Conservation (phyloP, 2,329 filamentous ascomycete genomes). For the Nigrospora osmanthi region DNA sequence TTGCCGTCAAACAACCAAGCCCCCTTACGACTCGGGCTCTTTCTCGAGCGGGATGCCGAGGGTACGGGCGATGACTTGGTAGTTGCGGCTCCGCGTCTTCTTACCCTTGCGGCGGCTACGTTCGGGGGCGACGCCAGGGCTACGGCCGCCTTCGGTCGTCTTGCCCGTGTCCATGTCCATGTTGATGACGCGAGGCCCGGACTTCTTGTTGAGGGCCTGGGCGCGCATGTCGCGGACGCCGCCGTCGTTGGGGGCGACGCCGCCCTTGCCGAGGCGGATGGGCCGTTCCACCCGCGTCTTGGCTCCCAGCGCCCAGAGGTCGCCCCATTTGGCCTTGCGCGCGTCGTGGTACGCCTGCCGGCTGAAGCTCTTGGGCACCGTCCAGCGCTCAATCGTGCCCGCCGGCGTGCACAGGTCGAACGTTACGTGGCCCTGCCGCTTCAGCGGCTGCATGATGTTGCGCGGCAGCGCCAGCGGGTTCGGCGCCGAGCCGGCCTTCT, state of each 20-base stretch:
- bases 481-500: constrained; percentile 34
- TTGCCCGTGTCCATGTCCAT: constrained; percentile 23
- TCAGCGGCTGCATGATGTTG: constrained; percentile 71
- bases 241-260: constrained; percentile 30
- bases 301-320: constrained; percentile 89
- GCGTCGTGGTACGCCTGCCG: constrained; percentile 85
- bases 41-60: no score
- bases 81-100: no score
- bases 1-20: no score
- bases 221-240: constrained; percentile 32
- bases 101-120: no score
- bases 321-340: constrained; percentile 83
- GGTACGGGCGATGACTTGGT: no score
- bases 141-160: constrained; percentile 19
- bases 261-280: constrained; percentile 49
- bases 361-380: constrained; percentile 73
- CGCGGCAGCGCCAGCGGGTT: constrained; percentile 69
- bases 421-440: constrained; percentile 80
- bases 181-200: constrained; percentile 30
- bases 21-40: no score
- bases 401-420: constrained; percentile 85
- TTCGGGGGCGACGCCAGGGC: no score
- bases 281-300: constrained; percentile 67
- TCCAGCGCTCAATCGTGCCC: constrained; percentile 88
- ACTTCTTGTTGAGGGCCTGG: constrained; percentile 11